These are phyloP conservation scores for Zygosaccharomyces kombuchaensis DNA, from an alignment of 805 yeast species.

Conservation along the genomic window DNA sequence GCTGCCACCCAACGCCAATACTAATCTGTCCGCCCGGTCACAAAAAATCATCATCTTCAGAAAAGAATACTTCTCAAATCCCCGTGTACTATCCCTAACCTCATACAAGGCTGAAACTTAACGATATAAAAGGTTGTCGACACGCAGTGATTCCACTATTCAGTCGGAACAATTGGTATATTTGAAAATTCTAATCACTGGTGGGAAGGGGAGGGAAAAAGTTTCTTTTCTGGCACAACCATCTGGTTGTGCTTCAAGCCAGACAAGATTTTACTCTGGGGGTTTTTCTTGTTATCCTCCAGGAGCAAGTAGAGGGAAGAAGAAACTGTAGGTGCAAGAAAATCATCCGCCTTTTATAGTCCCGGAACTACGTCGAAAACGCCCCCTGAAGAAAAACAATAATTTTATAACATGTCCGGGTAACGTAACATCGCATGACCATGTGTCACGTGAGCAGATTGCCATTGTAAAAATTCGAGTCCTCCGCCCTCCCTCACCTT, in stretches of 20 bases:
- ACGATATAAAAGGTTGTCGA: constrained; percentile 43
- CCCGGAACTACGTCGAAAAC: background rate
- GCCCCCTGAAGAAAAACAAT: background rate
- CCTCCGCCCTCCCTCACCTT: no score
- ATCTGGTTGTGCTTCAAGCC: constrained; percentile 15
- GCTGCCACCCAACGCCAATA: constrained; percentile 28
- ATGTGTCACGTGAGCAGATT: background rate
- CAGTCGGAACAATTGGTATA: constrained; percentile 43
- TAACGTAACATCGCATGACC: background rate
- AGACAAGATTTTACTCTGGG: background rate
- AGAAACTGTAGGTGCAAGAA: background rate
- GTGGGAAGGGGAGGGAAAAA: constrained; percentile 8
- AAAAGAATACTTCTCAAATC: constrained; percentile 3
- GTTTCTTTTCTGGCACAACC: constrained; percentile 16
- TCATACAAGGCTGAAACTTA: constrained; percentile 49
- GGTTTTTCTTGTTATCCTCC: no score
- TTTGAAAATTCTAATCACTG: constrained; percentile 30
- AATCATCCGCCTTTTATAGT: no score
- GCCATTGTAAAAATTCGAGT: no score
- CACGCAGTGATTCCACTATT: constrained; percentile 36
- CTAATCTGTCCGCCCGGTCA: constrained; percentile 50
- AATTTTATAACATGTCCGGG: no score
- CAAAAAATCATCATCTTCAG: constrained; percentile 34
- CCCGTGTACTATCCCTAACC: constrained; percentile 11
- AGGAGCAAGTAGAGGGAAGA: background rate